Evolutionary conservation across 306 rosid species (phyloP), one percentile per base, ranked within the genome.

Genomic region (Adenanthera pavonina): DNA sequence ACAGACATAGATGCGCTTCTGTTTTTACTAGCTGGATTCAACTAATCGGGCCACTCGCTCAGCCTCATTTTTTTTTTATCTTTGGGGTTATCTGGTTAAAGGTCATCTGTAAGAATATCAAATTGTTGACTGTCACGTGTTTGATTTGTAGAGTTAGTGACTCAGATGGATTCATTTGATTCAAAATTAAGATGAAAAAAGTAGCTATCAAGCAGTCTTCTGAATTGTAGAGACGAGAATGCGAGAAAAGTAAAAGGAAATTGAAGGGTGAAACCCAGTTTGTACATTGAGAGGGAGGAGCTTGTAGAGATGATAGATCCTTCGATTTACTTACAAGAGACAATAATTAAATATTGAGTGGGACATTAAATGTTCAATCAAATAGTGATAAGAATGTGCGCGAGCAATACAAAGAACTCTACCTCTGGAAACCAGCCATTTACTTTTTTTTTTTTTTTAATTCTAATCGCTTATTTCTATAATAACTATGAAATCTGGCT

Each of bases 21-120:
- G 4, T 75, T 41, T 25, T 75, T 25, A 8, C 69, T 25, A 7
- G n/a, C 44, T 43, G 68, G 54, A 40, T 75, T 75, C 69, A 25
- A 43, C 70, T 73, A 49, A 52, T 51, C 20, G 19, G 11, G 61
- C 76, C 10, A 48, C 41, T 71, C 30, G 60, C 4, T 72, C 44
- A 5, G 44, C n/a, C 20, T 66, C 71, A 8, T 38, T 36, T 66
- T 13, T 20, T 54, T 54, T 30, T 59, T 59, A 8, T 20, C 13
- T 20, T 59, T 68, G 72, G 72, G 25, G 33, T 68, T 41, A n/a
- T 68, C 25, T 68, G 8, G 72, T 9, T 41, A 6, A 36, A 36
- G 19, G 15, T 65, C 44, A 36, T 38, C 19, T 0, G 2, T 35
- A 36, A 65, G 47, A 36, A 65, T 46, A 25, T 46, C 56, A 20